phyloP scores from a whole-genome alignment of 352 stramenopile species.

The Pythium volutum region DNA sequence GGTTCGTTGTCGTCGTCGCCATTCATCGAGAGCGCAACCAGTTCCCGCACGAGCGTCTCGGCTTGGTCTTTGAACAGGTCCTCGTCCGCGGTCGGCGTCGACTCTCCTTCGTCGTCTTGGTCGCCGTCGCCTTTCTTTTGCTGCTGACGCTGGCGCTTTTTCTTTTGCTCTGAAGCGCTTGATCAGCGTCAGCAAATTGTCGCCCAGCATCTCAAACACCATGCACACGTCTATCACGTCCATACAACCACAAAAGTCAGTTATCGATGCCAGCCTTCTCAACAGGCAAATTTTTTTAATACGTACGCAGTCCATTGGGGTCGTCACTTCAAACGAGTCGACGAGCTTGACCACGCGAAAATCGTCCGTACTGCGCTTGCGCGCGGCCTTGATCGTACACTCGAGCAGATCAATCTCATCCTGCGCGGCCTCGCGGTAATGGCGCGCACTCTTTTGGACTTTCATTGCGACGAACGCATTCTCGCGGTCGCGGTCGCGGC shows the following conservation, averaged over 20 bases:
- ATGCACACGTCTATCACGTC: conserved; percentile 92
- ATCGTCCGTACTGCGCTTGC: conserved; percentile 27
- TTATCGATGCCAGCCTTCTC: too few species aligned
- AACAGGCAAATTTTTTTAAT: too few species aligned
- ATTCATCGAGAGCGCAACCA: conserved; percentile 15
- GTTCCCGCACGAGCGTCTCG: conserved; percentile 6
- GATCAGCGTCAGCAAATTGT: conserved; percentile 98
- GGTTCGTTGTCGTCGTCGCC: conserved; percentile 18
- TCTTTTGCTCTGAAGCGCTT: conserved; percentile 97
- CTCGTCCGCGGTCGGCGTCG: background rate
- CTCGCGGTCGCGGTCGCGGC: conserved; percentile 81
- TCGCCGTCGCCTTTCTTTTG: conserved; percentile 83
- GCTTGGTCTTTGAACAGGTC: background rate
- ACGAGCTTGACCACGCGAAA: conserved; percentile 68
- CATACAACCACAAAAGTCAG: background rate
- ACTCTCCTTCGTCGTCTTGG: conserved; percentile 12
- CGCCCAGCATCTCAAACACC: conserved; percentile 99
- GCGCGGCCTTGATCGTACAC: conserved; percentile 75
- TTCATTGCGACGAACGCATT: conserved; percentile 92
- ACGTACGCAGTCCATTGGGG: conserved; percentile 91
- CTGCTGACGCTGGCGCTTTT: conserved; percentile 87
- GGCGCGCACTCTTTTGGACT: conserved; percentile 97
- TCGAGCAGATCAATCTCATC: conserved; percentile 98
- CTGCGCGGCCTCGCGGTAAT: conserved; percentile 98
- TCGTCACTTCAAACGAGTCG: conserved; percentile 97